Evolutionary conservation across 805 yeast species (phyloP).

Genomic region (Saccharomyces eubayanus): DNA sequence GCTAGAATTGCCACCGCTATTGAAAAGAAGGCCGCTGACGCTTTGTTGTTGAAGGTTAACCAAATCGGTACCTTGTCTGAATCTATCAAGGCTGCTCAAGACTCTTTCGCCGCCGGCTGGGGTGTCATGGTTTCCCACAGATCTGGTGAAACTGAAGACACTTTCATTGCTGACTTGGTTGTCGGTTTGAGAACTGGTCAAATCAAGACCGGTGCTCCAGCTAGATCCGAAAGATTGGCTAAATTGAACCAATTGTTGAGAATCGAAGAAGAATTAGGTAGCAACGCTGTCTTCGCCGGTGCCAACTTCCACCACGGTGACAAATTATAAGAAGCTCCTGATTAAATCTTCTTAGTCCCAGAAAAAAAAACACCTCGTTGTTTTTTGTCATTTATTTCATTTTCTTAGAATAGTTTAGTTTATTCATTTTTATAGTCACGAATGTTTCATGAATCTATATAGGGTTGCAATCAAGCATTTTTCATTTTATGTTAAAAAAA

Average conservation of each 20-base stretch:
- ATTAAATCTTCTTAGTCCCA: not conserved
- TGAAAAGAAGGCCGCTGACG: conserved; percentile 81
- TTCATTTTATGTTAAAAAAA: not conserved
- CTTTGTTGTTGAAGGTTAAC: conserved; percentile 84
- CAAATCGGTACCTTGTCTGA: conserved; percentile 88
- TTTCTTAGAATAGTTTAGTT: conserved; percentile 6
- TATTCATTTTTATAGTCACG: not conserved
- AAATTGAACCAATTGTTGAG: conserved; percentile 89
- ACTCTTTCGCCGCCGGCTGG: conserved; percentile 85
- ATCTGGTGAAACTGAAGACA: conserved; percentile 95
- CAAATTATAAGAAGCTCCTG: not conserved
- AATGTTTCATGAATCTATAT: conserved; percentile 6
- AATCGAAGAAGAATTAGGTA: conserved; percentile 91
- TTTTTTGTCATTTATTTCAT: conserved; percentile 2
- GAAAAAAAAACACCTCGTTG: not conserved
- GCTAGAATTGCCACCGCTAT: conserved; percentile 78
- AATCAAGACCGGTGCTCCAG: conserved; percentile 95
- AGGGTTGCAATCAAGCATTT: conserved; percentile 7
- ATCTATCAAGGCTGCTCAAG: conserved; percentile 84
- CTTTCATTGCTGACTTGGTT: conserved; percentile 83
- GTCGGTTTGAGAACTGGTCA: conserved; percentile 93
- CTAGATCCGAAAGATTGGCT: conserved; percentile 94
- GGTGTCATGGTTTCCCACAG: conserved; percentile 97
- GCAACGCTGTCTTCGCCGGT: conserved; percentile 86
- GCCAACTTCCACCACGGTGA: conserved; percentile 50